A percentile compares a stretch with the other conserved stretches of the same genome.
Conservation (phyloP, 78 protist species). For the Chrysochromulina parva region DNA sequence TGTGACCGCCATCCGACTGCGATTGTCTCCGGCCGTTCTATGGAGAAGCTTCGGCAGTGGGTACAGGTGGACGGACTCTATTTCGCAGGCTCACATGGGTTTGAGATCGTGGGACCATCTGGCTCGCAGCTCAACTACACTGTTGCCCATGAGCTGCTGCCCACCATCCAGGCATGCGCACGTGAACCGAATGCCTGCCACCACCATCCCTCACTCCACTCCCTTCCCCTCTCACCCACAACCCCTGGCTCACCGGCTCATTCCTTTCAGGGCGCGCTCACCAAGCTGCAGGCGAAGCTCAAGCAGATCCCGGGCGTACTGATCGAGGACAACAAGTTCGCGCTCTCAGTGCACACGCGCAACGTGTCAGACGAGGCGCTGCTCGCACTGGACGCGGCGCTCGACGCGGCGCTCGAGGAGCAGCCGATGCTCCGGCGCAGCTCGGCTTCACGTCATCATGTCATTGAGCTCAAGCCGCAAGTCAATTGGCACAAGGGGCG, state of each 20-base stretch:
- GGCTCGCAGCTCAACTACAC: constrained; percentile 1
- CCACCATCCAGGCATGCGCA: background rate
- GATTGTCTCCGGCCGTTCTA: background rate
- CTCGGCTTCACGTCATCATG: no score
- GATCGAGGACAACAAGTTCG: constrained; percentile 10
- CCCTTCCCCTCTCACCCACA: no score
- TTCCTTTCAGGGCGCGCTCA: background rate
- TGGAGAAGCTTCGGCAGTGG: background rate
- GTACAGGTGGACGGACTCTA: background rate
- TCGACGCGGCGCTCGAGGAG: no score
- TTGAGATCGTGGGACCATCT: background rate
- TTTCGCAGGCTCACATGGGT: background rate
- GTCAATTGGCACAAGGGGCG: background rate
- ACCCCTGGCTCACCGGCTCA: no score
- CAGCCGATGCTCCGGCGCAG: no score
- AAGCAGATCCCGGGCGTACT: background rate
- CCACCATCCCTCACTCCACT: no score
- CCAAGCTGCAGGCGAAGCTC: background rate
- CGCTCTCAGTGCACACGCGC: background rate
- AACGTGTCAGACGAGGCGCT: background rate
- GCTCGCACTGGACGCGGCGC: no score
- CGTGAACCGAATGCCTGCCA: no score
- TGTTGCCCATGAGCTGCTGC: background rate
- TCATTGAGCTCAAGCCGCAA: background rate
- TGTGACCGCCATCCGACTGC: background rate